Base-by-base conservation (phyloP, 2,329 filamentous ascomycete species). In the Sordariomycetes sp. region DNA sequence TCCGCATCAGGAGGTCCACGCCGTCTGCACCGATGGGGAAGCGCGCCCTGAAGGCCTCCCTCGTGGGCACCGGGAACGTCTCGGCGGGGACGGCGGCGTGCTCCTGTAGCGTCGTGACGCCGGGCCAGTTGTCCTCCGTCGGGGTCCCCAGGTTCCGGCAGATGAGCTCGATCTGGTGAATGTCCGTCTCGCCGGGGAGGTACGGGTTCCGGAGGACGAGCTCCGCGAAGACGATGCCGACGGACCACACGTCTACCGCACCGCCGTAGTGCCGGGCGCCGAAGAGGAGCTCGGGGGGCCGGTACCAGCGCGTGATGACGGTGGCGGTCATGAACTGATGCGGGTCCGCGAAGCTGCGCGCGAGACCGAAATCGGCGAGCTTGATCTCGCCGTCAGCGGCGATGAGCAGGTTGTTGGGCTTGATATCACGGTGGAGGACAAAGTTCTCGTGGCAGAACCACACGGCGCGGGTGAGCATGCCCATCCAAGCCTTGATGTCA, bases 401-500 rank as follows among this genome's bases (percentile, higher is more conserved):
- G 64, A 99, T 95, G 59, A 99, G 79, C 71, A 97, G 75, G 74
- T 99, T 99, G 80, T 97, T 97, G 53, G 92, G 92, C 73, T 99
- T 99, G 76, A 99, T 97, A 76, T 99, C 94, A 64, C 94, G 89
- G 72, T 99, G 94, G 34, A 99, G 79, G 20, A 99, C 82, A 65
- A 87, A 92, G 69, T 94, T 95, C 68, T 91, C 89, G 71, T 99
- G 94, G 71, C 94, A 97, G 76, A 95, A 99, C 86, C 90, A 95
- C 32, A 97, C 84, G 28, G 88, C 94, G 50, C 92, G 85, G 32
- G 81, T 82, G n/a, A 97, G 80, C 94, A 97, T 97, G 61, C 88
- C 89, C 86, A 96, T 95, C 94, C 94, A 99, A 17, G 90, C 87
- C 70, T 99, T 99, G 70, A 97, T 90, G 70, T 99, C 94, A 20